A percentile compares a stretch with the other conserved stretches of the same genome.
Conservation (phyloP, 2,329 filamentous ascomycete species). For the Fusarium sacchari region DNA sequence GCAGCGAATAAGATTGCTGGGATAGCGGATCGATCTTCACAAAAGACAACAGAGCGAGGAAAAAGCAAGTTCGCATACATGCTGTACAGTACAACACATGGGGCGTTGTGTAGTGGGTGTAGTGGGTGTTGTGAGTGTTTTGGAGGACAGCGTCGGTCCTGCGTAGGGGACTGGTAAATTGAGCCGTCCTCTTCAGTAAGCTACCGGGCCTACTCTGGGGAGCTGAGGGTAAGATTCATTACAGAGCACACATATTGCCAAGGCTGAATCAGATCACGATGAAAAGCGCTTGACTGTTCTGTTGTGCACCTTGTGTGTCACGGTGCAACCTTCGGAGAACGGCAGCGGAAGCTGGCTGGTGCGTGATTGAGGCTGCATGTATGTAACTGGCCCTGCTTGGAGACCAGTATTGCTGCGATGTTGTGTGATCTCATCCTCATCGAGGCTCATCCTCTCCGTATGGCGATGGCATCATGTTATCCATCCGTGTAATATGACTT, state of each 20-base stretch:
- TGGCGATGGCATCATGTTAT: neutral
- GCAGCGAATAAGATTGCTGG: constrained; percentile 14
- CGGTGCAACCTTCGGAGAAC: constrained; percentile 31
- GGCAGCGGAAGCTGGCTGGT: constrained; percentile 24
- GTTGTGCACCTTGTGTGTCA: constrained; percentile 13
- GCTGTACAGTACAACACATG: too few relatives aligned
- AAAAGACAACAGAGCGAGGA: constrained; percentile 7
- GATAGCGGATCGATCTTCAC: constrained; percentile 3
- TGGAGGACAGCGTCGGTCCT: neutral
- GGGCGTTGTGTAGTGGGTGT: constrained; percentile 3
- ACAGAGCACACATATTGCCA: constrained; percentile 4
- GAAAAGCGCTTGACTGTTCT: constrained; percentile 15
- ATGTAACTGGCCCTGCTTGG: constrained; percentile 23
- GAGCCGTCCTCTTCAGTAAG: neutral
- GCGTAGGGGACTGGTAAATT: neutral
- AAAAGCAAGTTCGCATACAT: constrained; percentile 35
- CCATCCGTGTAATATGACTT: neutral
- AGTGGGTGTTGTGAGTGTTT: constrained; percentile 17
- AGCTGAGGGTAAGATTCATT: constrained; percentile 4
- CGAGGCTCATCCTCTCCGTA: neutral
- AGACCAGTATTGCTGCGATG: neutral
- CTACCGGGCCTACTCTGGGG: neutral
- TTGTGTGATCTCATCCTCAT: neutral
- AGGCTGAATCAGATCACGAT: constrained; percentile 27
- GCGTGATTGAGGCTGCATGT: constrained; percentile 13